Evolutionary conservation across 345 rosid species (phyloP).

Genomic region (Excoecaria agallocha): DNA sequence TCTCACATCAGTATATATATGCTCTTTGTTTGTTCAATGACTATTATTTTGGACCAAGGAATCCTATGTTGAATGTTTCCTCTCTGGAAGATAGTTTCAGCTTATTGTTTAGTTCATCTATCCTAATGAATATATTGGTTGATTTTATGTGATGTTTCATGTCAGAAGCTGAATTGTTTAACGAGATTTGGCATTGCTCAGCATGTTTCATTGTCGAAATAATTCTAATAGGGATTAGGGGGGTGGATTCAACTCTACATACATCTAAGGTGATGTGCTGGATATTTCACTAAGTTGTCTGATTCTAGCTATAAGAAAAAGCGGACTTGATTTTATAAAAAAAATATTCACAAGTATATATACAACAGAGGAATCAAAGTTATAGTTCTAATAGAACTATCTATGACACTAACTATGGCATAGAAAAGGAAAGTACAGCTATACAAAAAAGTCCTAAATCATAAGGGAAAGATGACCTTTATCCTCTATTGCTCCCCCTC

Average conservation of each 20-base stretch:
- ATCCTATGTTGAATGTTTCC: background rate
- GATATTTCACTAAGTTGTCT: background rate
- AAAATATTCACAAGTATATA: no score
- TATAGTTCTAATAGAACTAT: no score
- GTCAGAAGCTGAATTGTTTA: constrained; percentile 23
- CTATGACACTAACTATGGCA: no score
- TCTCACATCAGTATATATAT: background rate
- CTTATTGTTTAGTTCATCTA: background rate
- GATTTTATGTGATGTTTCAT: constrained; percentile 8
- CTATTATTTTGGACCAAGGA: background rate
- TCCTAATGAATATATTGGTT: background rate
- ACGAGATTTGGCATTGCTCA: constrained; percentile 24
- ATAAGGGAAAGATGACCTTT: no score
- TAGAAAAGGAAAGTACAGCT: no score
- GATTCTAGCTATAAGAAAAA: no score
- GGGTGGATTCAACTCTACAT: constrained; percentile 36
- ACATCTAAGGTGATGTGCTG: constrained; percentile 57
- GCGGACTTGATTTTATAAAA: no score
- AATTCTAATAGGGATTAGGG: constrained; percentile 47
- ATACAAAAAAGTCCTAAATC: no score
- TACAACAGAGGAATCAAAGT: no score
- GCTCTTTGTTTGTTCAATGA: no score
- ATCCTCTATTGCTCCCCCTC: no score
- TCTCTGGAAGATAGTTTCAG: background rate
- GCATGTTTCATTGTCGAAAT: constrained; percentile 66